Base-by-base conservation (phyloP, 2,329 filamentous ascomycete genomes). In the Clonostachys rhizophaga region DNA sequence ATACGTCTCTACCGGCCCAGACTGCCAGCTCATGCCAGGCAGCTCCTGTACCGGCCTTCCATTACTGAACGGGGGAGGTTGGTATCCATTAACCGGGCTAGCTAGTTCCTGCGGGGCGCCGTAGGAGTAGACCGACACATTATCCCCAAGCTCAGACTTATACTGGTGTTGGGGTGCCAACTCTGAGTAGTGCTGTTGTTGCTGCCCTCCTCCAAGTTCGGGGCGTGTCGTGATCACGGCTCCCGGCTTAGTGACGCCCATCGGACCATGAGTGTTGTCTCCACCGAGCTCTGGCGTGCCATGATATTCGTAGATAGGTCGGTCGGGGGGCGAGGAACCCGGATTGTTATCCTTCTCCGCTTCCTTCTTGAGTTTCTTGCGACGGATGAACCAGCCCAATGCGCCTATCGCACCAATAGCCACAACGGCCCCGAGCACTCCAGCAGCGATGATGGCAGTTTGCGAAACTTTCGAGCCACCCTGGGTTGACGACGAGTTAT, bases 301-400 rank as follows among this genome's bases (percentile, higher is more conserved):
- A 12, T 24, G 34, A 34, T 40, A 36, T 12, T 39, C 14, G 36
- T 39, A 39, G 10, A 18, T n/a, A 14, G 36, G 36, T 39, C 17
- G 36, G 36, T 18, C 36, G 7, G 36, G 36, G 36, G 36, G 14
- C 10, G 36, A 39, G 14, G 36, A 11, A 18, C 36, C 17, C 14
- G 11, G 7, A 18, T n/a, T 18, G 36, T 33, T 42, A n/a, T 13
- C 45, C 9, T 11, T 35, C 18, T 40, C 40, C 16, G 46, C 46
- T 34, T 43, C 16, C 18, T 43, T 42, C 16, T 41, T 40, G 44
- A 3, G 48, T 47, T 60, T 64, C 36, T 55, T 61, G 40, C 58
- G 63, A 20, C 67, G 54, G 40, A 71, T 60, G 54, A 72, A 64
- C 47, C 74, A 60, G 20, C 66, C 60, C 1, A 60, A 50, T 0